Conservation (phyloP, 768 basidiomycete species). For the Hericium alpestre region DNA sequence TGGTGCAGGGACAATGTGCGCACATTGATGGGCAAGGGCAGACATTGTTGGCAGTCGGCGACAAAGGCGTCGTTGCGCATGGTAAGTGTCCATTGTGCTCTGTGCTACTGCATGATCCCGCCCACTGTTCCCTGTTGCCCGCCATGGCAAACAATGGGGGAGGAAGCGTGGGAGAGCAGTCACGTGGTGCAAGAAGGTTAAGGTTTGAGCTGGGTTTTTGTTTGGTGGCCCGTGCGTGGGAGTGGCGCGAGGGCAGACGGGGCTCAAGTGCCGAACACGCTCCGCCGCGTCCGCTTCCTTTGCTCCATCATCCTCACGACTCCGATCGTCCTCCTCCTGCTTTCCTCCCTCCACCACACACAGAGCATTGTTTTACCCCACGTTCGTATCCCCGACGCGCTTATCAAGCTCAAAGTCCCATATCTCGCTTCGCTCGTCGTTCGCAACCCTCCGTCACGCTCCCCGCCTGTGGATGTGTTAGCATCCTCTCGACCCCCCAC, state of each 20-base stretch:
- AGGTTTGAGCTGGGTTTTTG: constrained; percentile 12
- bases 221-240: constrained; percentile 15
- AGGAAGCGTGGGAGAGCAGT: neutral
- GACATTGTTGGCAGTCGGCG: neutral
- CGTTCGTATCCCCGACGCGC: neutral
- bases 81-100: constrained; percentile 1
- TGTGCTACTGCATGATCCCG: neutral
- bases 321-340: constrained; percentile 10
- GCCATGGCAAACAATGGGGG: neutral
- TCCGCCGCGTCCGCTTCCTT: constrained; percentile 17
- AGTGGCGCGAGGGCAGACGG: constrained; percentile 11
- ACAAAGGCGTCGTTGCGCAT: neutral
- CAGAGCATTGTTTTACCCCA: neutral
- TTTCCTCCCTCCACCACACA: neutral
- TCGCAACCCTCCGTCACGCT: constrained; percentile 16
- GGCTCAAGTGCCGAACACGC: constrained; percentile 15
- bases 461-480: constrained; percentile 17
- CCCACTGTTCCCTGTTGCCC: neutral
- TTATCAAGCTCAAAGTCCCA: constrained; percentile 22
- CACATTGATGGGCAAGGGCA: neutral
- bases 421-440: constrained; percentile 40
- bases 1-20: neutral
- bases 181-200: constrained; percentile 14
- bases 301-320: constrained; percentile 14
- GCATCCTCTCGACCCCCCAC: neutral